Evolutionary conservation across 345 rosid species (phyloP), one percentile per base, ranked within the genome.

Genomic region (Luvunga scandens): DNA sequence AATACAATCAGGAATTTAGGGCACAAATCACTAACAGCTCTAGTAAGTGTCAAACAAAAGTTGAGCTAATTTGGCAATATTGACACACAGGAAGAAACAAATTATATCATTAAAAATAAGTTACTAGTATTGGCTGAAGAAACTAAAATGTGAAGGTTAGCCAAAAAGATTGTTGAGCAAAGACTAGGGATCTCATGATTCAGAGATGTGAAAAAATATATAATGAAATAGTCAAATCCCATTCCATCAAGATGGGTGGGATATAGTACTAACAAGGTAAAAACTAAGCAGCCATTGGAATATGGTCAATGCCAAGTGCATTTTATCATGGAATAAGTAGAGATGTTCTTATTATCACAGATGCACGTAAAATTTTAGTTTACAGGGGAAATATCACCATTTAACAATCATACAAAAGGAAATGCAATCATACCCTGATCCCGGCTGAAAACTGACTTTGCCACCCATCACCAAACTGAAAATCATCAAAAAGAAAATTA

Each of bases 391-490:
- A 77, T 27, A 70, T 12, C 73, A 14, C 18, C n/a, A 31, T 33
- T 65, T 31, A 65, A 72, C n/a, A 12, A 28, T 27, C 25, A 69
- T 0, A 31, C 42, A 53, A 64, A 71, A n/a, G 57, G 57, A 28
- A 72, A 82, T 38, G 42, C 55, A 80, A 25, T 36, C 84, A 72
- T 86, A 95, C 98, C 97, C 79, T 89, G 66, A 95, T 86, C 73
- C 98, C 98, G 70, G 94, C 89, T 59, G 84, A 88, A 82, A 90
- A 86, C 72, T 93, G 98, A 82, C 84, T 86, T 85, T 84, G 91
- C 98, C 97, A 95, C 65, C 87, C 89, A 84, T 93, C 90, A n/a
- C 79, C 86, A 75, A 88, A 84, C 98, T 95, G 92, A 73, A 83
- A 81, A 69, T 59, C 22, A 50, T 70, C 78, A 61, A 75, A 78